These are phyloP conservation scores for Thyridium curvatum DNA, from an alignment of 2,329 filamentous ascomycete genomes.

Conservation along the genomic window DNA sequence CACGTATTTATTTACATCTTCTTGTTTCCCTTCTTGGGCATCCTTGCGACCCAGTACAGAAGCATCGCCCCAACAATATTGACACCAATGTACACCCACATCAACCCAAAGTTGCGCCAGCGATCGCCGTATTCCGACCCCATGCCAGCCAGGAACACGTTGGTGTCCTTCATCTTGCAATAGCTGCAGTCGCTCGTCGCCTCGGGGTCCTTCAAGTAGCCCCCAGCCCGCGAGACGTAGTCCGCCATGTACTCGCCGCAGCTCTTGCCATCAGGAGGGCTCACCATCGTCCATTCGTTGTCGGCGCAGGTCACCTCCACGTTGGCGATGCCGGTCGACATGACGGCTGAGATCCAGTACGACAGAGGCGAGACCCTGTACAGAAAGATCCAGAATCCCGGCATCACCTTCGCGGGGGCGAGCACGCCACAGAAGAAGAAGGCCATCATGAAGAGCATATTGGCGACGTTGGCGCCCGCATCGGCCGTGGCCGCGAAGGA, in stretches of 20 bases:
- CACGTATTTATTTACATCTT: too few species aligned
- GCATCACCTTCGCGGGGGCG: slow-evolving; percentile 48
- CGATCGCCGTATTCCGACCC: slow-evolving; percentile 35
- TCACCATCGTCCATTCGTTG: slow-evolving; percentile 60
- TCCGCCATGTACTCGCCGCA: slow-evolving; percentile 49
- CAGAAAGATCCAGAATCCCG: slow-evolving; percentile 69
- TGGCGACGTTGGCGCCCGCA: slow-evolving; percentile 59
- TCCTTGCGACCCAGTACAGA: slow-evolving; percentile 34
- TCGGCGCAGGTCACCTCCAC: slow-evolving; percentile 51
- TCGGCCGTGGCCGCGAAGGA: slow-evolving; percentile 59
- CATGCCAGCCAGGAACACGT: slow-evolving; percentile 25
- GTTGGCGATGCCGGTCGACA: slow-evolving; percentile 58
- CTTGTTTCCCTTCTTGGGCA: too few species aligned
- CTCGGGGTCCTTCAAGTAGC: slow-evolving; percentile 36
- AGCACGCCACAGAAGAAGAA: slow-evolving; percentile 63
- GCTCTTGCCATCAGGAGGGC: slow-evolving; percentile 44
- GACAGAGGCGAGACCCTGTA: slow-evolving; percentile 67
- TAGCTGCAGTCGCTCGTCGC: slow-evolving; percentile 22
- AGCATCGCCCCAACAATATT: slow-evolving; percentile 39
- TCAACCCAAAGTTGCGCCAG: slow-evolving; percentile 47
- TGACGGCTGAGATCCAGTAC: slow-evolving; percentile 63
- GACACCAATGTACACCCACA: slow-evolving; percentile 43
- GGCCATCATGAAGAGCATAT: slow-evolving; percentile 56
- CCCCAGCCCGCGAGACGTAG: slow-evolving; percentile 39
- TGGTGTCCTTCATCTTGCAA: slow-evolving; percentile 19